Base-by-base conservation (phyloP, 129 eudicot species). In the Dittrichia graveolens region DNA sequence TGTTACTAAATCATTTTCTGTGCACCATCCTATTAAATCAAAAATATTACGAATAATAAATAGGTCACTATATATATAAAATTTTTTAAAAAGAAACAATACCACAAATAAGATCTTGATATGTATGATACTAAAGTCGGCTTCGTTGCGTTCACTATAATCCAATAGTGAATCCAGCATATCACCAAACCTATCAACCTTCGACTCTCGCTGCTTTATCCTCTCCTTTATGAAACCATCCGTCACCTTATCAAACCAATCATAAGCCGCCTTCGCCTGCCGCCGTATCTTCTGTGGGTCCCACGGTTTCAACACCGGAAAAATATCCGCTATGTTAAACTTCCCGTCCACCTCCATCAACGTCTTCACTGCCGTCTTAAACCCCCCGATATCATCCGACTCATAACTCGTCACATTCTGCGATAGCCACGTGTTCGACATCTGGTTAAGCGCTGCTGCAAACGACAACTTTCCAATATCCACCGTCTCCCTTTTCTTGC, bases 221-320 rank as follows among this genome's bases (percentile, higher is more conserved):
- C 86, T 70, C 46, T 69, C 76, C 0, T 8, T 62, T 19, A 85
- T 71, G 39, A 71, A 67, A 3, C 72, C 69, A 14, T 75, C 48
- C 2, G 72, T 45, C 61, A 75, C 41, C 18, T 41, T 54, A 43
- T 79, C 86, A 6, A 85, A 46, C 57, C 81, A 57, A 18, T 59
- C 74, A 50, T 81, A 81, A 2, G 73, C 80, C 8, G 43, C 75
- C 67, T 54, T 82, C 2, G 85, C 77, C 44, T 59, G 54, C 10
- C 75, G 54, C 72, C 85, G 75, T 44, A 83, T 72, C 3, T 87
- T 83, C 41, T 83, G 90, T 3, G 75, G 85, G 35, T 88, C 95
- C 40, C 81, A 76, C 8, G 62, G 60, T 46, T 66, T 88, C 39
- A 85, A n/a, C 37, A 72, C 44, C 13, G 86, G 86, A 60, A 85